Evolutionary conservation across 495 filamentous ascomycete genomes (phyloP), one percentile per base, ranked within the genome.

Genomic region (Aspergillus nidulans): DNA sequence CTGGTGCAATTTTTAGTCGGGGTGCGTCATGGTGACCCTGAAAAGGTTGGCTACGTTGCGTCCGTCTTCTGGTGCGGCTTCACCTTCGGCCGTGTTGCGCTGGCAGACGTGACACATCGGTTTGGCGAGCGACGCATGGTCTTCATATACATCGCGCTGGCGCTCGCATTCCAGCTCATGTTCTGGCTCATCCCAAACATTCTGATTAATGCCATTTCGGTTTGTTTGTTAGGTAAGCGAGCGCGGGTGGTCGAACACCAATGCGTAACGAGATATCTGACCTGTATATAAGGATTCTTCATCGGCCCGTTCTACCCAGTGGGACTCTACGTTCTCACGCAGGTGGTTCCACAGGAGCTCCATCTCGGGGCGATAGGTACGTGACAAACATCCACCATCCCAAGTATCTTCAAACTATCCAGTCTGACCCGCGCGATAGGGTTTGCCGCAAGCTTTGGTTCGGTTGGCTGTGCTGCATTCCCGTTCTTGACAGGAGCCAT

Each of bases 31-130:
- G 85, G 85, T 2, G 66, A 83, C 53, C 80, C 83, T 3, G 66
- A 73, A n/a, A 66, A 77, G 12, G 83, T 88, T 4, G 87, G 87
- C n/a, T 89, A 88, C 59, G 82, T 88, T 4, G 87, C 85, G 4
- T 77, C 85, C 3, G 85, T 83, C 4, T 91, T 89, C 66, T 89
- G 87, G 87, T 81, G 67, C 6, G 86, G 86, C 20, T 84, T 91
- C 55, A 88, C 86, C 3, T 56, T 80, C 1, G 78, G 78, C 1
- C 61, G 79, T 10, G 41, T 83, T 4, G 26, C 80, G n/a, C 70
- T 84, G 1, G 74, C 77, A 13, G 79, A 82, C 54, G 75, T 77
- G 0, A 82, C 77, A 6, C 74, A 80, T 55, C 64, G 73, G n/a
- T 76, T 69, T 19, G 81, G 81, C 7, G 78, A 82, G 53, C 61